phyloP scores from a whole-genome alignment of 495 filamentous ascomycete species.

The Aspergillus steynii region DNA sequence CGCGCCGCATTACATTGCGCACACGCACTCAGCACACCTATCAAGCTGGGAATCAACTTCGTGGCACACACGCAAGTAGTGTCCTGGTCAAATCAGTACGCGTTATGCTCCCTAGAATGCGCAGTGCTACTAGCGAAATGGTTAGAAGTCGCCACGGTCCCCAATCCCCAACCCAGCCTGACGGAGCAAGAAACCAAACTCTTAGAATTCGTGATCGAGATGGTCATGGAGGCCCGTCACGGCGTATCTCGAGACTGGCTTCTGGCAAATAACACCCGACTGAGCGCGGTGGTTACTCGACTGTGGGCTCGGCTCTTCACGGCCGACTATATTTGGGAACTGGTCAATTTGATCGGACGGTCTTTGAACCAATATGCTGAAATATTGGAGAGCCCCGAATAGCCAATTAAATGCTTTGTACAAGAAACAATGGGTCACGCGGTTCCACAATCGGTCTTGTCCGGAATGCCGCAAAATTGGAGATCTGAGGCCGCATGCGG shows the following conservation, averaged over 20 bases:
- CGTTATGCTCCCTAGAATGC: slow-evolving; percentile 68
- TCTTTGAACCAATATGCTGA: slow-evolving; percentile 66
- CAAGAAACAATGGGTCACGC: too few species aligned
- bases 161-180: slow-evolving; percentile 32
- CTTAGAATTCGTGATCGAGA: slow-evolving; percentile 61
- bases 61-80: slow-evolving; percentile 68
- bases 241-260: slow-evolving; percentile 53
- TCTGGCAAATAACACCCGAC: slow-evolving; percentile 54
- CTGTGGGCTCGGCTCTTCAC: slow-evolving; percentile 71
- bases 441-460: too few species aligned
- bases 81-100: slow-evolving; percentile 73
- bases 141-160: slow-evolving; percentile 45
- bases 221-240: slow-evolving; percentile 65
- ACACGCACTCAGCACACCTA: slow-evolving; percentile 66
- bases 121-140: slow-evolving; percentile 63
- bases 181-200: slow-evolving; percentile 60
- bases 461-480: too few species aligned
- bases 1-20: slow-evolving; percentile 65
- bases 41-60: slow-evolving; percentile 67
- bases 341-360: slow-evolving; percentile 63
- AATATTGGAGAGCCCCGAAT: slow-evolving; percentile 47
- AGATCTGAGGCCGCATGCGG: neutral
- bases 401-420: neutral
- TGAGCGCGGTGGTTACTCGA: slow-evolving; percentile 62
- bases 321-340: slow-evolving; percentile 66